Conservation (phyloP, 2,329 filamentous ascomycete genomes). For the Epichloe elymi region DNA sequence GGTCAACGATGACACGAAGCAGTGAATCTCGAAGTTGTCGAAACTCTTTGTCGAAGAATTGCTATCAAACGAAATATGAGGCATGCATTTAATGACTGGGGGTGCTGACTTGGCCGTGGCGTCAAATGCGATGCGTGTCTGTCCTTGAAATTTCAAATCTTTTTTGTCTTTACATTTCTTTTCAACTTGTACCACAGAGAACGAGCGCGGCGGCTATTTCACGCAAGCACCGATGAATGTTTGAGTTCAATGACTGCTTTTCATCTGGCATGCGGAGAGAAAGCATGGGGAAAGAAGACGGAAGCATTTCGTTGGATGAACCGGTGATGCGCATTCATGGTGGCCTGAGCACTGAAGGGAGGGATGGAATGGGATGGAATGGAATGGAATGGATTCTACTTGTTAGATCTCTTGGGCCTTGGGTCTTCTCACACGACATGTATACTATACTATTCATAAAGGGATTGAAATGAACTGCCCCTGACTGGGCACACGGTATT, state of each 20-base stretch:
- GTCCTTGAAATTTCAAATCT: not conserved
- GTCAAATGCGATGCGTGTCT: constrained; percentile 1
- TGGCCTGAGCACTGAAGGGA: no score
- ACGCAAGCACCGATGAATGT: not conserved
- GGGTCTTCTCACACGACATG: not conserved
- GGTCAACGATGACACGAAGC: not conserved
- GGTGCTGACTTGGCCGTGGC: not conserved
- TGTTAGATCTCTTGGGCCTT: not conserved
- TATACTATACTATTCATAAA: constrained; percentile 3
- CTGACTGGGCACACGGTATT: not conserved
- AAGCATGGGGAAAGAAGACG: not conserved
- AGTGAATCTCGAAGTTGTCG: not conserved
- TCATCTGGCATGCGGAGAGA: not conserved
- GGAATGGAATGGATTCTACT: not conserved
- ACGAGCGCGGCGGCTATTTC: not conserved
- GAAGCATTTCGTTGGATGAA: not conserved
- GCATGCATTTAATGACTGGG: constrained; percentile 1
- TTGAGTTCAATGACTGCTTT: not conserved
- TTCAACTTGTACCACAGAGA: constrained; percentile 3
- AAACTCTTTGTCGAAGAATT: not conserved
- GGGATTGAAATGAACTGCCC: constrained; percentile 1
- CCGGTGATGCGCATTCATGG: not conserved
- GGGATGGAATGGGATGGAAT: not conserved
- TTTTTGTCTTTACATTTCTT: constrained; percentile 1
- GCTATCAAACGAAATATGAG: not conserved